Evolutionary conservation across 2,329 filamentous ascomycete genomes (phyloP).

Genomic region (Colletotrichum salicis): DNA sequence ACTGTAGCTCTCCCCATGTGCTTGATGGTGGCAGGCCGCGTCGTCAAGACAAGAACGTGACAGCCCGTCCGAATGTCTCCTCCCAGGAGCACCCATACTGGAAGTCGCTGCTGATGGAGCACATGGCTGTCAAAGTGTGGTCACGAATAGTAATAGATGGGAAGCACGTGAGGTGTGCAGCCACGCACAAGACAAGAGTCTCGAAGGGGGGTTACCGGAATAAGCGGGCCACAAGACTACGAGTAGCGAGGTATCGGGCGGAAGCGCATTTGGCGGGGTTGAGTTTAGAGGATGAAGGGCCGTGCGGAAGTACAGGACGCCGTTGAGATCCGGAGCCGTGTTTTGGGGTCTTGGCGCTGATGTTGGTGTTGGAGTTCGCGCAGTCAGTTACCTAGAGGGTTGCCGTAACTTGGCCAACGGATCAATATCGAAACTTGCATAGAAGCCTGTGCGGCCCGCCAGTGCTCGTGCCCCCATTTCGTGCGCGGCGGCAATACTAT

Average conservation of each 20-base stretch:
- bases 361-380: constrained; percentile 12
- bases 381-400: background rate
- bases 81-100: constrained; percentile 5
- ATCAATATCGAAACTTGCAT: background rate
- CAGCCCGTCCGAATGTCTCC: background rate
- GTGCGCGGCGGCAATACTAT: background rate
- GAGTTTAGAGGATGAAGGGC: constrained; percentile 12
- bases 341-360: constrained; percentile 33
- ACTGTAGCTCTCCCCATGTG: background rate
- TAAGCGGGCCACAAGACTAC: background rate
- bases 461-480: background rate
- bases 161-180: constrained; percentile 18
- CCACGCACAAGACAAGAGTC: constrained; percentile 3
- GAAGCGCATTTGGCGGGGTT: constrained; percentile 7
- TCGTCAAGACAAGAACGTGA: constrained; percentile 12
- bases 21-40: background rate
- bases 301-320: constrained; percentile 29
- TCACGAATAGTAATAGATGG: background rate
- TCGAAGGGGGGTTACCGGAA: background rate
- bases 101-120: background rate
- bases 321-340: constrained; percentile 34
- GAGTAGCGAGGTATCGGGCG: background rate
- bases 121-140: constrained; percentile 1
- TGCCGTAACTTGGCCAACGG: constrained; percentile 31
- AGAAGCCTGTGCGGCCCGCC: constrained; percentile 10